phyloP scores from a whole-genome alignment of 768 basidiomycete species.

The Leucogyrophana mollusca region DNA sequence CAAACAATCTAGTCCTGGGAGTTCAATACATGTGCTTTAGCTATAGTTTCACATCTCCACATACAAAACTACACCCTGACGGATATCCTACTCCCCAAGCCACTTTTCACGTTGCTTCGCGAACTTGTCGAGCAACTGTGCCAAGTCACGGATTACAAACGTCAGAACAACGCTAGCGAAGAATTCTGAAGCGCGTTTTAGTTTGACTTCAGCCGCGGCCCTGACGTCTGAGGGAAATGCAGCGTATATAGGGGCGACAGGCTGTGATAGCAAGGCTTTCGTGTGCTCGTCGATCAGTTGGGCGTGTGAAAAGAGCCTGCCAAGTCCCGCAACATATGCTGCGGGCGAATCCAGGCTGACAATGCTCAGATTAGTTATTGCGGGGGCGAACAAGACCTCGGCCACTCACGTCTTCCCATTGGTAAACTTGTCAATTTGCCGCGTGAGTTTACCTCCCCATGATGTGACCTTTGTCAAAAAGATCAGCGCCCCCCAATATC shows the following conservation, averaged over 20 bases:
- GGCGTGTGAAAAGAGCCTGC: constrained; percentile 66
- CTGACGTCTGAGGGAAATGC: constrained; percentile 67
- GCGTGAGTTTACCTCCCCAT: constrained; percentile 73
- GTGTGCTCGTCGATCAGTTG: constrained; percentile 90
- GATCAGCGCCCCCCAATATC: constrained; percentile 8
- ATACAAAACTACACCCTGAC: constrained; percentile 12
- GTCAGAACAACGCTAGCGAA: constrained; percentile 86
- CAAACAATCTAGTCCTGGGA: constrained; percentile 31
- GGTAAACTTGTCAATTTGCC: constrained; percentile 80
- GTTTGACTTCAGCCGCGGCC: constrained; percentile 63
- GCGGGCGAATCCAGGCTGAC: constrained; percentile 85
- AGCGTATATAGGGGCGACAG: constrained; percentile 69
- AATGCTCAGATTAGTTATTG: constrained; percentile 12
- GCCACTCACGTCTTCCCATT: constrained; percentile 81
- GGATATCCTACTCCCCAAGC: constrained; percentile 65
- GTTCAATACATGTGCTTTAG: constrained; percentile 32
- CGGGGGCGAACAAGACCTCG: constrained; percentile 5
- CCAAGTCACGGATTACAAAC: constrained; percentile 86
- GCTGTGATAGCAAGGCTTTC: constrained; percentile 63
- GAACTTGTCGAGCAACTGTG: constrained; percentile 87
- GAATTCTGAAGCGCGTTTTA: constrained; percentile 86
- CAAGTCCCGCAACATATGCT: constrained; percentile 75
- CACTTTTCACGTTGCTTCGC: constrained; percentile 93
- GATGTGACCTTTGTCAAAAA: constrained; percentile 43
- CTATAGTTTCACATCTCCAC: constrained; percentile 24